A percentile compares a stretch with the other conserved stretches of the same genome.
These are phyloP conservation scores for Cladosporium sp. DNA, from an alignment of 2,329 filamentous ascomycete genomes.

Conservation along the genomic window DNA sequence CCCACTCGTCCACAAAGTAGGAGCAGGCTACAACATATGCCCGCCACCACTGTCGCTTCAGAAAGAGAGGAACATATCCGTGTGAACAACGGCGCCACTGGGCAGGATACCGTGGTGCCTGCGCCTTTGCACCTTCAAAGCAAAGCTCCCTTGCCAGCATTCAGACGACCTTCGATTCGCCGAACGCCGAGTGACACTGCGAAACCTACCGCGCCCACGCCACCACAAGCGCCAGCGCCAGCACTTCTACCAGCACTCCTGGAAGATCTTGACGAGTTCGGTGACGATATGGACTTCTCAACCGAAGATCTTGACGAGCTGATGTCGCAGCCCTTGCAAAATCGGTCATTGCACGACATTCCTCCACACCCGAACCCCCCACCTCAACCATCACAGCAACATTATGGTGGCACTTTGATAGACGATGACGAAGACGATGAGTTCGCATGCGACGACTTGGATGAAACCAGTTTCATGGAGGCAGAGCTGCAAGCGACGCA, in stretches of 20 bases:
- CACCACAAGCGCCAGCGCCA: constrained; percentile 2
- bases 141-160: constrained; percentile 30
- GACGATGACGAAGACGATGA: constrained; percentile 55
- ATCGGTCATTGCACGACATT: constrained; percentile 43
- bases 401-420: constrained; percentile 1
- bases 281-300: constrained; percentile 46
- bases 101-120: constrained; percentile 1
- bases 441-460: constrained; percentile 63
- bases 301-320: constrained; percentile 56
- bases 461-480: constrained; percentile 65
- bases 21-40: background rate
- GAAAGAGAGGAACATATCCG: background rate
- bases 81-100: background rate
- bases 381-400: background rate
- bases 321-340: constrained; percentile 38
- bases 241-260: constrained; percentile 14
- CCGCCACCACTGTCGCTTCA: background rate
- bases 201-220: background rate
- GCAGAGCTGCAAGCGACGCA: constrained; percentile 70
- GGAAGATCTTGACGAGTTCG: constrained; percentile 40
- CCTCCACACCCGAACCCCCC: constrained; percentile 28
- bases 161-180: constrained; percentile 28
- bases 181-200: constrained; percentile 17
- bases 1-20: background rate
- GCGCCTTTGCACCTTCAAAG: constrained; percentile 27